Base-by-base conservation (phyloP, 164 flowering plant species). In the Malania oleifera region DNA sequence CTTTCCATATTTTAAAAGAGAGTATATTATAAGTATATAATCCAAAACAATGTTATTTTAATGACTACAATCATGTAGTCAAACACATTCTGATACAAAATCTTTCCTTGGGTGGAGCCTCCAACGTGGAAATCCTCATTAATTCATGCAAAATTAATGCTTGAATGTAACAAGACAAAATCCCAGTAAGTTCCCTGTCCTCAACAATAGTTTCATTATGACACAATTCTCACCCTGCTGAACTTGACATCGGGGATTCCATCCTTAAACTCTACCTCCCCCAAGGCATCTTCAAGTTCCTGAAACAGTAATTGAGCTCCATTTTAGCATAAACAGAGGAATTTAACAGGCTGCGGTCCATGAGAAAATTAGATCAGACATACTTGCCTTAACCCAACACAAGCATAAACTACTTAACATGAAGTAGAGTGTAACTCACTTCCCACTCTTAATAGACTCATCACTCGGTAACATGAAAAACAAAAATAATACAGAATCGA, bases 221-320 rank as follows among this genome's bases (percentile, higher is more conserved):
- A 44, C 19, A 60, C 15, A 26, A 51, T 53, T 61, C 87, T 81
- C 60, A 89, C 98, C 86, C 70, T 75, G 67, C 97, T 93, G 74
- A 89, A 93, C 80, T 93, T 89, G 70, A 89, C 74, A 77, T 87
- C 89, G 60, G 97, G 97, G 68, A 87, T 82, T 67, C 97, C 98
- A 67, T 82, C 84, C 63, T 69, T 78, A 53, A 77, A 67, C 61
- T 75, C 84, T 28, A 93, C 91, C 71, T 87, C 89, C 52, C 89
- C 96, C 69, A 93, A 64, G 39, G 90, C 67, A 71, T 82, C 72
- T 68, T 89, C 89, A 79, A 93, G 77, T 57, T 93, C 98, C 98
- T 93, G 77, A 55, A 74, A 18, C 35, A 70, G 61, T 52, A 47
- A 55, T 51, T 45, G 7, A 68, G 49, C 40, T 28, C 19, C 17